phyloP scores from a whole-genome alignment of 306 rosid genomes.

The Quercus mongolica region DNA sequence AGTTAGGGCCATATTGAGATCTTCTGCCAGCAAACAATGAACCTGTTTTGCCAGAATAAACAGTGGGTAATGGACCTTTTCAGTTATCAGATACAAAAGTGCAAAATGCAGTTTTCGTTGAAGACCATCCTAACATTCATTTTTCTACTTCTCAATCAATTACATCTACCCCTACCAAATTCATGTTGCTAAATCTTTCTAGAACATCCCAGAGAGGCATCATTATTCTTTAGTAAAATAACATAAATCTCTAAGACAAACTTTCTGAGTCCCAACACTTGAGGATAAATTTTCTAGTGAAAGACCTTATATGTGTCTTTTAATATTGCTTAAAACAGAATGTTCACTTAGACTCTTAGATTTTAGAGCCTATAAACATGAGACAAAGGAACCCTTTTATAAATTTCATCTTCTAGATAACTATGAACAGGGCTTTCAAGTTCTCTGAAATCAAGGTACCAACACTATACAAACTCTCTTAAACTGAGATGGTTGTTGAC shows the following conservation, averaged over 20 bases:
- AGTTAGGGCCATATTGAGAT: not conserved
- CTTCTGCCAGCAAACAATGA: not conserved
- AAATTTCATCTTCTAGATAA: not conserved
- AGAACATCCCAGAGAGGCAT: not conserved
- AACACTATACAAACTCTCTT: too few species aligned
- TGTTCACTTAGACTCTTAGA: not conserved
- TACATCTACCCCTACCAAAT: not conserved
- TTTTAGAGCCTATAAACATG: not conserved
- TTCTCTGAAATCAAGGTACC: not conserved
- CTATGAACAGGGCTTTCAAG: not conserved
- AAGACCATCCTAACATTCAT: not conserved
- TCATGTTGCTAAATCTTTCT: not conserved
- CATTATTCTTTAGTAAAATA: not conserved
- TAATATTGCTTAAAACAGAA: not conserved
- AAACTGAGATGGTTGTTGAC: too few species aligned
- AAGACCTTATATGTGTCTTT: not conserved
- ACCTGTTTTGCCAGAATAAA: not conserved
- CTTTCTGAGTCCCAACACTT: not conserved
- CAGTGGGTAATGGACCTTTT: not conserved
- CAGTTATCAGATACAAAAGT: not conserved
- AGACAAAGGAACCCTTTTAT: not conserved
- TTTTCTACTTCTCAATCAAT: not conserved
- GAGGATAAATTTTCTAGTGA: not conserved
- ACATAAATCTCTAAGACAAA: not conserved
- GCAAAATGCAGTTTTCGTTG: not conserved